phyloP scores from a whole-genome alignment of 2,329 filamentous ascomycete species.

The Ophiostoma populinum region DNA sequence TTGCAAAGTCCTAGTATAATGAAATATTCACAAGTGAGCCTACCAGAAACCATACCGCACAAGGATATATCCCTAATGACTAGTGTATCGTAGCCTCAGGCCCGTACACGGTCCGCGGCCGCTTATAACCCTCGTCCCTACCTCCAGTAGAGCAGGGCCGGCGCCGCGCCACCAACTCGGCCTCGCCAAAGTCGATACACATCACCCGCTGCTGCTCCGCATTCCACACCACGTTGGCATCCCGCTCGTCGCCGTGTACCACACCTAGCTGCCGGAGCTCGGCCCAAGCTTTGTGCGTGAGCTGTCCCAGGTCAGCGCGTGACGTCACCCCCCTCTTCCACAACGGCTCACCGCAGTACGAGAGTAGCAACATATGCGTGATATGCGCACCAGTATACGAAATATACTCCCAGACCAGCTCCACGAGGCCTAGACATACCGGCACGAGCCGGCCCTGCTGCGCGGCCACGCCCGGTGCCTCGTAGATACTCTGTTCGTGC shows the following conservation, averaged over 20 bases:
- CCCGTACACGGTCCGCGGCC: no score
- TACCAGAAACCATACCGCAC: no score
- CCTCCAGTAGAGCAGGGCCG: no score
- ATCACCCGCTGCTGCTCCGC: background rate
- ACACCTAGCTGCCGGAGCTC: background rate
- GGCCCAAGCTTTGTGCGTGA: no score
- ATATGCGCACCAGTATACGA: background rate
- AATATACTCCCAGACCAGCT: background rate
- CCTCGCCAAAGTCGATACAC: background rate
- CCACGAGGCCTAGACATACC: background rate
- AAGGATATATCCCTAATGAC: no score
- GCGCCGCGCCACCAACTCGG: no score
- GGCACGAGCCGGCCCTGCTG: conserved; percentile 5
- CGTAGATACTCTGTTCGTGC: background rate
- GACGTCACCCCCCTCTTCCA: background rate
- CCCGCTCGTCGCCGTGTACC: background rate
- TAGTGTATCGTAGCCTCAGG: no score
- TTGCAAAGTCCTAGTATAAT: no score
- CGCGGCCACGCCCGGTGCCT: background rate
- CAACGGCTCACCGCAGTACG: conserved; percentile 3
- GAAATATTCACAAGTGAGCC: no score
- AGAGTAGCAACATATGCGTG: conserved; percentile 5
- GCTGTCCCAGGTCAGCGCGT: background rate
- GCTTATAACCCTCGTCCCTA: no score
- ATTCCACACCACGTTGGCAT: background rate